These are phyloP conservation scores for Cyclostephanos invisitatus DNA, from an alignment of 108 stramenopile genomes.

Conservation along the genomic window DNA sequence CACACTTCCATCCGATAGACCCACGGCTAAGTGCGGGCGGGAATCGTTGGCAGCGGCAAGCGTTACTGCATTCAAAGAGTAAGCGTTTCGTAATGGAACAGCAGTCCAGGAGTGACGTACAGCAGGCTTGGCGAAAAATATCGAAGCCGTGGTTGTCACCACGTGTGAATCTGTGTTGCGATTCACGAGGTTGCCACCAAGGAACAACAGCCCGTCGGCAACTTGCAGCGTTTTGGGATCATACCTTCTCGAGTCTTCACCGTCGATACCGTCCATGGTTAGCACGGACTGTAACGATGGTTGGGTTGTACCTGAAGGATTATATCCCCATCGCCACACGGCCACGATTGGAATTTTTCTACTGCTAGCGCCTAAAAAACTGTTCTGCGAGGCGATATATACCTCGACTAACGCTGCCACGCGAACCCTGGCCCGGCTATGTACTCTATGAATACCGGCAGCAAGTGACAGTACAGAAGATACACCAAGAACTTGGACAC, in stretches of 20 bases:
- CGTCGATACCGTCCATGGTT: slow-evolving; percentile 56
- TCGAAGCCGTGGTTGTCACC: slow-evolving; percentile 51
- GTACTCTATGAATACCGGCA: slow-evolving; percentile 66
- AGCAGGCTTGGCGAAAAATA: slow-evolving; percentile 75
- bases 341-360: slow-evolving; percentile 57
- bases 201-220: slow-evolving; percentile 77
- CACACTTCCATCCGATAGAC: slow-evolving; percentile 68
- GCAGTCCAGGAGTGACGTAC: slow-evolving; percentile 75
- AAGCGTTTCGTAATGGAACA: slow-evolving; percentile 50
- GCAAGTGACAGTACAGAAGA: slow-evolving; percentile 56
- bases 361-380: slow-evolving; percentile 17
- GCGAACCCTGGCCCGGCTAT: slow-evolving; percentile 57
- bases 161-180: slow-evolving; percentile 4
- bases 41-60: slow-evolving; percentile 47
- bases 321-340: slow-evolving; percentile 87
- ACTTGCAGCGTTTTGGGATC: slow-evolving; percentile 59
- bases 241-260: slow-evolving; percentile 37
- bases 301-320: slow-evolving; percentile 31
- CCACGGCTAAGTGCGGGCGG: slow-evolving; percentile 63
- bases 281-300: slow-evolving; percentile 67
- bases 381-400: slow-evolving; percentile 26
- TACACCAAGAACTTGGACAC: slow-evolving; percentile 46
- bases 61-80: slow-evolving; percentile 42
- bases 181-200: slow-evolving; percentile 51
- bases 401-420: slow-evolving; percentile 67